A percentile compares a stretch with the other conserved stretches of the same genome.
Evolutionary conservation across 2,329 filamentous ascomycete species (phyloP).

Genomic region (Penicillium capsulatum): DNA sequence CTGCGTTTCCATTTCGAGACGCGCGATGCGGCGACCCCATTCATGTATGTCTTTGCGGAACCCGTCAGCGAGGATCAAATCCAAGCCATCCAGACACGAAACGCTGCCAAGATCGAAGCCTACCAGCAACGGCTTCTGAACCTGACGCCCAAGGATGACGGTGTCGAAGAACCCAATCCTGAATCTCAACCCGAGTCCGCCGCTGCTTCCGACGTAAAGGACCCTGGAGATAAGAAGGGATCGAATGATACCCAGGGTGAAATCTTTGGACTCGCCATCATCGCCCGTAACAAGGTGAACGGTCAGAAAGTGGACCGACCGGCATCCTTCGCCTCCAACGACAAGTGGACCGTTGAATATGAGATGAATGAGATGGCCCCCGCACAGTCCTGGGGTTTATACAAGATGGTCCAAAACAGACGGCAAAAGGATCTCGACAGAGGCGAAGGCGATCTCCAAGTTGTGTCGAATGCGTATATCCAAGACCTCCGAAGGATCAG

Average conservation of each 20-base stretch:
- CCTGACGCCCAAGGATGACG: slow-evolving; percentile 22
- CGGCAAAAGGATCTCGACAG: slow-evolving; percentile 47
- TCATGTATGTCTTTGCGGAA: slow-evolving; percentile 88
- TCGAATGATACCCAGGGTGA: slow-evolving; percentile 1
- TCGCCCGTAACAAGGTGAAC: slow-evolving; percentile 68
- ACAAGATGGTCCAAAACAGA: slow-evolving; percentile 54
- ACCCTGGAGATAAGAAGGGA: no score
- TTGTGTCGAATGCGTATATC: slow-evolving; percentile 45
- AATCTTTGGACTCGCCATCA: slow-evolving; percentile 67
- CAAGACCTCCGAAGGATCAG: slow-evolving; percentile 42
- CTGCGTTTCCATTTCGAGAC: slow-evolving; percentile 81
- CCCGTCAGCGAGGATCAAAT: slow-evolving; percentile 73
- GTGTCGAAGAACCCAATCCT: slow-evolving; percentile 12
- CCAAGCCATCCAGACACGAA: slow-evolving; percentile 65
- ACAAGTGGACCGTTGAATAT: slow-evolving; percentile 75
- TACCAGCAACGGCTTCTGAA: slow-evolving; percentile 57
- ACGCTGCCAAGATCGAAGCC: slow-evolving; percentile 60
- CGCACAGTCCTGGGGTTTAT: slow-evolving; percentile 49
- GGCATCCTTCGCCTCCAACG: slow-evolving; percentile 38
- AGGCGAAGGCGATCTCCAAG: slow-evolving; percentile 42
- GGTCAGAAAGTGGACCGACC: slow-evolving; percentile 61
- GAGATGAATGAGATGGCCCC: slow-evolving; percentile 60
- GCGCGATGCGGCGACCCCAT: slow-evolving; percentile 54
- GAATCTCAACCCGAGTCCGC: slow-evolving; percentile 8
- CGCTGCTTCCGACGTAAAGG: background rate